Evolutionary conservation across 805 yeast genomes (phyloP).

Genomic region (Metschnikowia lachancei): DNA sequence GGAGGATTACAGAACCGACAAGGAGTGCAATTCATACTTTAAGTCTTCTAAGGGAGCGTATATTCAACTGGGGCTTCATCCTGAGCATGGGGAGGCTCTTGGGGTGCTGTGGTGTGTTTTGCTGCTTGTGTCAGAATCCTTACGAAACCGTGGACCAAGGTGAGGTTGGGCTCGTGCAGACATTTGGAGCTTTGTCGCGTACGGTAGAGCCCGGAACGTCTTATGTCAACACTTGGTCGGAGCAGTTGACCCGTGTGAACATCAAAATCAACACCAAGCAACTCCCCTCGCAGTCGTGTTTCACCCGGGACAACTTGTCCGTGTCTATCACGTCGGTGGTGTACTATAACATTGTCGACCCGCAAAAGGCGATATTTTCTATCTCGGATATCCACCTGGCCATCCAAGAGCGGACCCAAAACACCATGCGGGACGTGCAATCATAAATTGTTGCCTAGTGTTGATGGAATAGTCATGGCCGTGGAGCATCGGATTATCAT

Average conservation of each 20-base stretch:
- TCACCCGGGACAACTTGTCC: slow-evolving; percentile 68
- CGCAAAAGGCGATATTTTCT: slow-evolving; percentile 62
- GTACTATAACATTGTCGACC: slow-evolving; percentile 64
- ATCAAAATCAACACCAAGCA: slow-evolving; percentile 60
- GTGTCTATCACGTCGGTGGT: slow-evolving; percentile 63
- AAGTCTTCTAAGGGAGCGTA: too few relatives aligned
- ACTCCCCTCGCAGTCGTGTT: slow-evolving; percentile 63
- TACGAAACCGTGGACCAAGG: slow-evolving; percentile 63
- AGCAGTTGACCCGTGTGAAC: slow-evolving; percentile 48
- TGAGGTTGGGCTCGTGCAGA: slow-evolving; percentile 63
- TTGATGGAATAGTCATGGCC: too few relatives aligned
- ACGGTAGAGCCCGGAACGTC: slow-evolving; percentile 68
- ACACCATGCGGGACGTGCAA: slow-evolving; percentile 70
- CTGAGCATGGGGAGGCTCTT: slow-evolving; percentile 42
- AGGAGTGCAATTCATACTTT: too few relatives aligned
- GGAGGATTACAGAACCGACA: too few relatives aligned
- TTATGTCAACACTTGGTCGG: slow-evolving; percentile 64
- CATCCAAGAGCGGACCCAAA: slow-evolving; percentile 64
- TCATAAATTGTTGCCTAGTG: too few relatives aligned
- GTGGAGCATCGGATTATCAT: too few relatives aligned
- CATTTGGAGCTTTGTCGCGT: slow-evolving; percentile 62
- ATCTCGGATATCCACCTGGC: slow-evolving; percentile 54
- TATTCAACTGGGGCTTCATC: too few relatives aligned
- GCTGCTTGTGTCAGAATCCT: slow-evolving; percentile 60
- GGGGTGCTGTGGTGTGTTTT: slow-evolving; percentile 55